Evolutionary conservation across 1,139 yeast species (phyloP).

Genomic region (Saccharomyces hybrid): DNA sequence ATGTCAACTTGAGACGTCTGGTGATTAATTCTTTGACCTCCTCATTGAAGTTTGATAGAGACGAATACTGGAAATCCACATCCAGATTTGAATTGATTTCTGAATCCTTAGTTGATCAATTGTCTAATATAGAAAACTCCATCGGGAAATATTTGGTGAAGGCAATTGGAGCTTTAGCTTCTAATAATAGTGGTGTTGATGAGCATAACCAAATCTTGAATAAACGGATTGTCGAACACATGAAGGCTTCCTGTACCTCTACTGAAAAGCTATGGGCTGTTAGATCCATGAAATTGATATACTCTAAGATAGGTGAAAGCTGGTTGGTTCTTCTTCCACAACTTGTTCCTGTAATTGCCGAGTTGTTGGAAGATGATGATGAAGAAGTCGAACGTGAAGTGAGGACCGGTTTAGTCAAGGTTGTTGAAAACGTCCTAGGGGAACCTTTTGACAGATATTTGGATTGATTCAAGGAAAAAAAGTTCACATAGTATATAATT

Average conservation of each 20-base stretch:
- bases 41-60: slow-evolving; percentile 82
- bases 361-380: slow-evolving; percentile 88
- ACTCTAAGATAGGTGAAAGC: slow-evolving; percentile 88
- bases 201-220: slow-evolving; percentile 73
- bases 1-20: slow-evolving; percentile 57
- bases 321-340: slow-evolving; percentile 92
- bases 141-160: slow-evolving; percentile 76
- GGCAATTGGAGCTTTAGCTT: slow-evolving; percentile 69
- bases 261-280: slow-evolving; percentile 78
- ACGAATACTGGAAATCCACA: slow-evolving; percentile 89
- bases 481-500: neutral
- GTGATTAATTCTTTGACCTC: slow-evolving; percentile 64
- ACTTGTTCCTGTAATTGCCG: slow-evolving; percentile 92
- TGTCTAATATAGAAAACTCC: slow-evolving; percentile 56
- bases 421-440: slow-evolving; percentile 85
- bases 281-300: slow-evolving; percentile 68
- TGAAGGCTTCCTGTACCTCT: slow-evolving; percentile 46
- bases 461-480: slow-evolving; percentile 35
- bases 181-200: slow-evolving; percentile 62
- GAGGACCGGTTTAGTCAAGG: slow-evolving; percentile 85
- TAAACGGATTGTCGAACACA: slow-evolving; percentile 45
- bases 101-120: slow-evolving; percentile 55
- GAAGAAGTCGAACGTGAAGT: slow-evolving; percentile 90
- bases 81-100: slow-evolving; percentile 73
- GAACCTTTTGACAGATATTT: slow-evolving; percentile 90